Base-by-base conservation (phyloP, 208 protist genomes). In the Leishmania tarentolae region DNA sequence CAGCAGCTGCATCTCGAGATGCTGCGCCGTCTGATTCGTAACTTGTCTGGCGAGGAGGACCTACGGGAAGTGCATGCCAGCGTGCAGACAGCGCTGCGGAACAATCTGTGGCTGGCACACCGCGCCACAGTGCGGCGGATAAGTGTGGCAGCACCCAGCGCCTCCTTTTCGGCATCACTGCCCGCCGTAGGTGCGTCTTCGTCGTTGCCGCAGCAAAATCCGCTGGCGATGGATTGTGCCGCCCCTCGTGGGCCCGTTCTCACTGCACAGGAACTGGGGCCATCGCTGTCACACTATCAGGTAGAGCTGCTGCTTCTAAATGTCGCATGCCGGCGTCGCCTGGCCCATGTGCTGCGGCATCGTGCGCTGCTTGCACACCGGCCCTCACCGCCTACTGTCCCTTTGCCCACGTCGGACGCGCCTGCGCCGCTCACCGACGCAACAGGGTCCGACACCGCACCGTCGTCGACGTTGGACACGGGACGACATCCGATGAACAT, bases 231-330 rank as follows among this genome's bases (percentile, higher is more conserved):
- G 46, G 69, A 81, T 40, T 59, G 71, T 35, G 66, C 77, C 17
- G 40, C 31, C 40, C 46, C 82, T 59, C 6, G 31, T 44, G 35
- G 50, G 63, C 37, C 86, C 87, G 19, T 65, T 73, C 82, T 91
- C 42, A 79, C 86, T 53, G 80, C 81, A n/a, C 74, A 66, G 42
- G 86, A 92, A 73, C 85, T 94, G 4, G 88, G 87, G 1, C 50
- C 73, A 3, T 73, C 81, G 15, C 75, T 90, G 31, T 87, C 86
- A 4, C 61, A 77, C 17, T 87, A 93, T 56, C 88, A 95, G 68
- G 87, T 90, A 37, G 89, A 97, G 31, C 77, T 96, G 63, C 73
- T 97, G 44, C 78, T 97, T 44, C 83, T 97, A 21, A 86, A 83
- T 69, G 69, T 97, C 15, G 75, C 86, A 37, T 97, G 91, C 75